phyloP scores from a whole-genome alignment of 2,329 filamentous ascomycete genomes.

The Capronia americana region DNA sequence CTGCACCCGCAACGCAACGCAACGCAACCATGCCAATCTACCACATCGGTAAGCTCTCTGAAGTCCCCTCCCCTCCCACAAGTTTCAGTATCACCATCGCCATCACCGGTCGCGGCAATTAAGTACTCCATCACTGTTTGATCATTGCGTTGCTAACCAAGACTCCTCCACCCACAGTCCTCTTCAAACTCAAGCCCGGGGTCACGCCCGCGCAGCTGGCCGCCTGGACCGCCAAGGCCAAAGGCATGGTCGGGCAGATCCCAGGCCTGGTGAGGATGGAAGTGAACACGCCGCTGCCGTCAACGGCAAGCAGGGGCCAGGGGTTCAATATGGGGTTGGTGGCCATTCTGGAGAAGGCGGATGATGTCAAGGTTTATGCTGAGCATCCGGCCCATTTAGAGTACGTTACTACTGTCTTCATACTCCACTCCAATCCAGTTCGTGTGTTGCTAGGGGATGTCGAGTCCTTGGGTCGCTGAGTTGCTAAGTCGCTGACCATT shows the following conservation, averaged over 20 bases:
- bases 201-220: conserved; percentile 46
- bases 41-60: conserved; percentile 46
- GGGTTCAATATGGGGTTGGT: conserved; percentile 56
- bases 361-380: conserved; percentile 52
- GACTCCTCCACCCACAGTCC: conserved; percentile 41
- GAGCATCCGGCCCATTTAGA: conserved; percentile 54
- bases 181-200: conserved; percentile 52
- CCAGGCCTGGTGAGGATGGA: conserved; percentile 49
- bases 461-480: neutral
- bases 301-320: conserved; percentile 51
- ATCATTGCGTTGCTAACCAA: conserved; percentile 13
- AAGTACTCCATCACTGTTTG: neutral
- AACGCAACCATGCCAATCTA: conserved; percentile 48
- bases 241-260: conserved; percentile 52
- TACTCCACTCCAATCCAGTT: neutral
- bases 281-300: conserved; percentile 46
- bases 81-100: neutral
- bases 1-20: neutral
- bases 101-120: neutral
- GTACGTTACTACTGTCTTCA: conserved; percentile 48
- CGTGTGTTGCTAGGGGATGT: neutral
- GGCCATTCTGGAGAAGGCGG: conserved; percentile 53
- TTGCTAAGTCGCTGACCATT: conserved; percentile 1
- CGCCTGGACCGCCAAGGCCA: conserved; percentile 43
- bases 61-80: neutral